phyloP scores from a whole-genome alignment of 2,329 filamentous ascomycete species.

The Microdochium paspali region DNA sequence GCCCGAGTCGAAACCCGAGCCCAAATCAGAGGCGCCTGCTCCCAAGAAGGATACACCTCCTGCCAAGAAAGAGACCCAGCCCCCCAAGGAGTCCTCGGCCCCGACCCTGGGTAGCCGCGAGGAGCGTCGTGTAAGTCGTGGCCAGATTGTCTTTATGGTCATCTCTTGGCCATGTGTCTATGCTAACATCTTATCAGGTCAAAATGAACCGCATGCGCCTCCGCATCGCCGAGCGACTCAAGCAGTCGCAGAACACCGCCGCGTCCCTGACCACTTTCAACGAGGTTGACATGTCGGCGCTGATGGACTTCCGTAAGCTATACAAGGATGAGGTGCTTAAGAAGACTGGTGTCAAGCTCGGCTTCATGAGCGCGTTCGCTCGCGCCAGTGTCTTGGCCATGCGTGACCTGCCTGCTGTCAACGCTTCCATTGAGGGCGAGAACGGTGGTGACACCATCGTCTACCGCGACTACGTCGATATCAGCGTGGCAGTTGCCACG shows the following conservation, averaged over 20 bases:
- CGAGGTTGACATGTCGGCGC: constrained; percentile 95
- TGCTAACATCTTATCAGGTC: constrained; percentile 47
- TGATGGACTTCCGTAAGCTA: constrained; percentile 94
- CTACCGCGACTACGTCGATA: constrained; percentile 95
- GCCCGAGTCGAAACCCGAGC: constrained; percentile 30
- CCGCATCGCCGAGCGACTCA: constrained; percentile 91
- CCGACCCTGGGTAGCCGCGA: constrained; percentile 62
- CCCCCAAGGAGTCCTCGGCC: constrained; percentile 29
- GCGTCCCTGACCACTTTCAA: constrained; percentile 98
- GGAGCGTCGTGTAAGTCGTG: constrained; percentile 69
- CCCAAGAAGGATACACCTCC: constrained; percentile 7
- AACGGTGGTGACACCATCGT: constrained; percentile 96
- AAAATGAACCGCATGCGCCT: constrained; percentile 99
- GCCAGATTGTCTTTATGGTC: not conserved
- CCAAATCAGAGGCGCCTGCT: constrained; percentile 15
- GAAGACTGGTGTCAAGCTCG: constrained; percentile 93
- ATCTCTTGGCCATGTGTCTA: not conserved
- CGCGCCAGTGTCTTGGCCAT: constrained; percentile 84
- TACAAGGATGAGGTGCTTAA: constrained; percentile 97
- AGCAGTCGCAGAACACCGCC: constrained; percentile 98
- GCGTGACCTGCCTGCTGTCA: constrained; percentile 89
- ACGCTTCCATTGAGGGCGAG: constrained; percentile 93
- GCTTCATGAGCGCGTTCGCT: constrained; percentile 99
- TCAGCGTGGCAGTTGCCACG: constrained; percentile 93
- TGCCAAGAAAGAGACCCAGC: constrained; percentile 23